These are phyloP conservation scores for Sporothrix humicola DNA, from an alignment of 2,329 filamentous ascomycete species.

Conservation along the genomic window DNA sequence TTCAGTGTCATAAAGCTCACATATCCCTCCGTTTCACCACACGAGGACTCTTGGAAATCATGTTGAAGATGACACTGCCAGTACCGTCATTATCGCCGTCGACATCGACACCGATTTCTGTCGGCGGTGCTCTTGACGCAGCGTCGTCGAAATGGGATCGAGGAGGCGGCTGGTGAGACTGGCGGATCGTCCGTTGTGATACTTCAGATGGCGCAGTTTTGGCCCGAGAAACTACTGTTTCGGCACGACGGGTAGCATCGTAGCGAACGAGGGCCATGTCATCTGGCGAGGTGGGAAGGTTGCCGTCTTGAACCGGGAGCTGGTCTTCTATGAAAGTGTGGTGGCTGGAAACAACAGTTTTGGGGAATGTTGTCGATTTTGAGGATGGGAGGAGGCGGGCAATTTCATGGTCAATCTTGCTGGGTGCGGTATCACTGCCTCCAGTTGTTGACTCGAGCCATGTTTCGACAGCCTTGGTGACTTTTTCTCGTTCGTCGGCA, in stretches of 20 bases:
- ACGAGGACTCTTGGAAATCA: slow-evolving; percentile 33
- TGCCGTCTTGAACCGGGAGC: neutral
- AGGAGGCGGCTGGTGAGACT: neutral
- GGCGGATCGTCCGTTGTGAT: neutral
- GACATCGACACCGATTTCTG: neutral
- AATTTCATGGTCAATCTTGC: neutral
- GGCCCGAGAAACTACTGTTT: neutral
- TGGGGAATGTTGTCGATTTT: neutral
- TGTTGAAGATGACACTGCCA: slow-evolving; percentile 35
- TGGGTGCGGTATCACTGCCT: neutral
- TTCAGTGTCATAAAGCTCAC: no score
- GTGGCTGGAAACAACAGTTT: neutral
- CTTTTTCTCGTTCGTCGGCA: neutral
- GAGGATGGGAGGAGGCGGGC: neutral
- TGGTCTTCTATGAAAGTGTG: neutral
- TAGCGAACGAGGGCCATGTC: neutral
- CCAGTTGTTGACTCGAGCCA: slow-evolving; percentile 26
- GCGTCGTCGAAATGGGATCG: neutral
- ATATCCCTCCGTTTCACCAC: slow-evolving; percentile 11
- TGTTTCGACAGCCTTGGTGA: slow-evolving; percentile 21
- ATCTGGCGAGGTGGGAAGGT: neutral
- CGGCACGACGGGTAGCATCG: neutral
- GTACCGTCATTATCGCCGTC: neutral
- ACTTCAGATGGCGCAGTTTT: neutral
- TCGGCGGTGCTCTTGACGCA: neutral